phyloP scores from a whole-genome alignment of 1,139 yeast genomes.

The Lodderomyces oxycetoniae region DNA sequence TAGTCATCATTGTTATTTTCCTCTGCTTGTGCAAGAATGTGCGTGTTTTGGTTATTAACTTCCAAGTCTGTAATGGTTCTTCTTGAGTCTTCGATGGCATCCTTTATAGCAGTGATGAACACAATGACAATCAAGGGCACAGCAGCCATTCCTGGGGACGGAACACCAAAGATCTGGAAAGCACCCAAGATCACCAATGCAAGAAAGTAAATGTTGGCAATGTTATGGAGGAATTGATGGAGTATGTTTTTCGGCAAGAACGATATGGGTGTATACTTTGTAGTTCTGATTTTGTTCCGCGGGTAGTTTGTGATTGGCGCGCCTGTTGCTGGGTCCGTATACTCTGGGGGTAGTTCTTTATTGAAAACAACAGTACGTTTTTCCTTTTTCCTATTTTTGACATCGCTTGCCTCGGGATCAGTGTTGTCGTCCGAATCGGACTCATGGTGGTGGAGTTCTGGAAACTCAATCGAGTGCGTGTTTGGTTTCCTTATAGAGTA shows the following conservation, averaged over 20 bases:
- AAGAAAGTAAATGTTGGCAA: slow-evolving; percentile 55
- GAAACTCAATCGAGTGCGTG: slow-evolving; percentile 20
- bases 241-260: slow-evolving; percentile 51
- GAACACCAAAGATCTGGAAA: slow-evolving; percentile 54
- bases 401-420: slow-evolving; percentile 29
- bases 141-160: slow-evolving; percentile 50
- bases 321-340: slow-evolving; percentile 45
- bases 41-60: slow-evolving; percentile 48
- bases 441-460: slow-evolving; percentile 21
- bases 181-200: slow-evolving; percentile 49
- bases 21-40: slow-evolving; percentile 29
- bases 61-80: slow-evolving; percentile 51
- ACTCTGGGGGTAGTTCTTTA: slow-evolving; percentile 59
- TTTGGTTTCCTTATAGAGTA: slow-evolving; percentile 19
- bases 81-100: slow-evolving; percentile 55
- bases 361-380: slow-evolving; percentile 64
- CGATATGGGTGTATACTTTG: slow-evolving; percentile 54
- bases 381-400: slow-evolving; percentile 37
- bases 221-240: slow-evolving; percentile 46
- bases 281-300: slow-evolving; percentile 55
- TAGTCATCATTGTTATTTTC: slow-evolving; percentile 11
- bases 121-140: slow-evolving; percentile 60
- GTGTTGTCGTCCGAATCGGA: slow-evolving; percentile 16
- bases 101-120: slow-evolving; percentile 50
- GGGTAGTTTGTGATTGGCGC: slow-evolving; percentile 34